These are phyloP conservation scores for Durusdinium trenchii DNA, from an alignment of 73 alveolate genomes.

Conservation along the genomic window DNA sequence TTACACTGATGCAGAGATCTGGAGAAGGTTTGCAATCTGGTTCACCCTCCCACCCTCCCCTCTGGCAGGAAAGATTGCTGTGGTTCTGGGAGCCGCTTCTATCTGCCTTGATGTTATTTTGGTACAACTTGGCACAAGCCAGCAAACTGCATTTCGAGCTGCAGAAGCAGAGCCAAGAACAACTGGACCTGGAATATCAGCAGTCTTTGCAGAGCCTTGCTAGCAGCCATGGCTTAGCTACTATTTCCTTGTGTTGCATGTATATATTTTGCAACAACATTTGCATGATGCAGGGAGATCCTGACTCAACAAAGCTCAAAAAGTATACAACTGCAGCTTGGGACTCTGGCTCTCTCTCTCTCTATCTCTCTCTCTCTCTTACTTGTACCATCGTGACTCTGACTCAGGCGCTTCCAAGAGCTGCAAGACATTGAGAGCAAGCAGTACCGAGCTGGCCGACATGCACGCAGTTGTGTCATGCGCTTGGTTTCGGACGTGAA, in stretches of 20 bases:
- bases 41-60: too few species aligned
- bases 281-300: not conserved
- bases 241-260: not conserved
- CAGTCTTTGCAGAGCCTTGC: slow-evolving; percentile 10
- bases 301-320: not conserved
- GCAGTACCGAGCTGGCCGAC: not conserved
- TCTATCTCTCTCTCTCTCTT: too few species aligned
- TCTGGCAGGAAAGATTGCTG: not conserved
- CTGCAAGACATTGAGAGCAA: not conserved
- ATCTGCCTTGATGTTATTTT: slow-evolving; percentile 1
- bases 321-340: too few species aligned
- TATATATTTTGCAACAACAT: not conserved
- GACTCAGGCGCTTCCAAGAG: not conserved
- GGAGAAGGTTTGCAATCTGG: too few species aligned
- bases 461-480: not conserved
- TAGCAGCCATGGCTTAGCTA: not conserved
- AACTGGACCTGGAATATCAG: not conserved
- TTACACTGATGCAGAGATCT: too few species aligned
- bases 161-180: not conserved
- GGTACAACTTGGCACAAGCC: slow-evolving; percentile 7
- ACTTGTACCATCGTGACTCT: too few species aligned
- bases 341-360: too few species aligned
- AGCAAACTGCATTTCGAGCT: not conserved
- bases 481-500: not conserved
- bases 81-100: slow-evolving; percentile 43